Percentiles rank a stretch among this genome's conserved stretches.
Evolutionary conservation across 768 basidiomycete genomes (phyloP).

Genomic region (Strobilomyces confusus): DNA sequence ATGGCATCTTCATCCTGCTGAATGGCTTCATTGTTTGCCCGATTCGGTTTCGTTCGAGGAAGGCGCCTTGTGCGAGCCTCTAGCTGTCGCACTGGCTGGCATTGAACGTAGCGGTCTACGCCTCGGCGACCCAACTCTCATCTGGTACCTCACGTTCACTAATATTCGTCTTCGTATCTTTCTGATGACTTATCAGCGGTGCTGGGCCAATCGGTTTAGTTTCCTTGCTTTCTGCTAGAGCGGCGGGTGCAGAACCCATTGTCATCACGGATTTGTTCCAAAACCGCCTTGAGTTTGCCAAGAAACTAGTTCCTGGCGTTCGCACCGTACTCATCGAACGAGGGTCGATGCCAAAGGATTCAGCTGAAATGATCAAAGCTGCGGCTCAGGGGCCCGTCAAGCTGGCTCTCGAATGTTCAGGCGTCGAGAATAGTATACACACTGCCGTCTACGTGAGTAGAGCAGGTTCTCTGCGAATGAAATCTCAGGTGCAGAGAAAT

Average conservation of each 20-base stretch:
- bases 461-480: neutral
- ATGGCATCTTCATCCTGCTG: slow-evolving; percentile 64
- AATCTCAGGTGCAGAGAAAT: neutral
- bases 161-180: neutral
- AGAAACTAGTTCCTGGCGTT: slow-evolving; percentile 54
- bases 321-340: slow-evolving; percentile 53
- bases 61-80: slow-evolving; percentile 63
- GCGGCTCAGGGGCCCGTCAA: slow-evolving; percentile 47
- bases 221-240: slow-evolving; percentile 57
- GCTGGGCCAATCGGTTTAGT: slow-evolving; percentile 66
- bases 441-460: slow-evolving; percentile 51
- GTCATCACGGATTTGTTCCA: slow-evolving; percentile 67
- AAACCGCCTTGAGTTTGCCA: slow-evolving; percentile 63
- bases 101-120: slow-evolving; percentile 62
- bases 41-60: slow-evolving; percentile 62
- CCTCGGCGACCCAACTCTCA: slow-evolving; percentile 58
- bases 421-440: slow-evolving; percentile 58
- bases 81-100: slow-evolving; percentile 64
- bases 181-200: slow-evolving; percentile 40
- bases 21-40: slow-evolving; percentile 65
- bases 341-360: slow-evolving; percentile 42
- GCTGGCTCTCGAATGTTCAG: slow-evolving; percentile 60
- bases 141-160: slow-evolving; percentile 42
- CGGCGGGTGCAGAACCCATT: slow-evolving; percentile 67
- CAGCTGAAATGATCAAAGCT: slow-evolving; percentile 49